Conservation (phyloP, 2,329 filamentous ascomycete genomes). For the Exophiala bonariae region DNA sequence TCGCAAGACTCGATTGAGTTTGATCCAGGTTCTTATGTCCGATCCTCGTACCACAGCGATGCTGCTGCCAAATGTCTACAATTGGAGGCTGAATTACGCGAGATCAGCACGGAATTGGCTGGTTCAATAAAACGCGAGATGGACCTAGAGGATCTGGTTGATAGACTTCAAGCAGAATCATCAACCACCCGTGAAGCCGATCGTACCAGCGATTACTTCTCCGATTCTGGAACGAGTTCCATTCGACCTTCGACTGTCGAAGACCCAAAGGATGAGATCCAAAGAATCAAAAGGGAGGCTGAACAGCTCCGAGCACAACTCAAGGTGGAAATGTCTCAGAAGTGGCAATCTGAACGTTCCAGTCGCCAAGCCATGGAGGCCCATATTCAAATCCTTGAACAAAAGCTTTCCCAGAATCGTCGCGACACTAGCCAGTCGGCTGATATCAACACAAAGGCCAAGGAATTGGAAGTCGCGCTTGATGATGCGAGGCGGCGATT, state of each 20-base stretch:
- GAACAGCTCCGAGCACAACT: conserved; percentile 91
- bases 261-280: conserved; percentile 66
- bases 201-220: conserved; percentile 95
- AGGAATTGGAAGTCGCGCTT: conserved; percentile 75
- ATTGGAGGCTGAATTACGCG: conserved; percentile 90
- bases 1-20: conserved; percentile 40
- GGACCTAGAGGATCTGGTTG: conserved; percentile 92
- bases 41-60: conserved; percentile 37
- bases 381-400: conserved; percentile 80
- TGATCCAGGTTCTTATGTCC: conserved; percentile 45
- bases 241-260: conserved; percentile 70
- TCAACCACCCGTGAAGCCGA: conserved; percentile 54
- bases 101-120: conserved; percentile 90
- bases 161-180: conserved; percentile 78
- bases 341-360: conserved; percentile 81
- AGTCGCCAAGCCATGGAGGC: conserved; percentile 74
- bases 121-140: conserved; percentile 92
- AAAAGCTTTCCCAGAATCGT: conserved; percentile 58
- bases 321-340: conserved; percentile 79
- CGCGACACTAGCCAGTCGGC: conserved; percentile 52
- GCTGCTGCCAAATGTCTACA: conserved; percentile 69
- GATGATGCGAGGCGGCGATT: conserved; percentile 82
- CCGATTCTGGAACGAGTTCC: conserved; percentile 88
- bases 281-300: conserved; percentile 75
- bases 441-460: conserved; percentile 58